Evolutionary conservation across 345 rosid genomes (phyloP).

Genomic region (Murraya koenigii): DNA sequence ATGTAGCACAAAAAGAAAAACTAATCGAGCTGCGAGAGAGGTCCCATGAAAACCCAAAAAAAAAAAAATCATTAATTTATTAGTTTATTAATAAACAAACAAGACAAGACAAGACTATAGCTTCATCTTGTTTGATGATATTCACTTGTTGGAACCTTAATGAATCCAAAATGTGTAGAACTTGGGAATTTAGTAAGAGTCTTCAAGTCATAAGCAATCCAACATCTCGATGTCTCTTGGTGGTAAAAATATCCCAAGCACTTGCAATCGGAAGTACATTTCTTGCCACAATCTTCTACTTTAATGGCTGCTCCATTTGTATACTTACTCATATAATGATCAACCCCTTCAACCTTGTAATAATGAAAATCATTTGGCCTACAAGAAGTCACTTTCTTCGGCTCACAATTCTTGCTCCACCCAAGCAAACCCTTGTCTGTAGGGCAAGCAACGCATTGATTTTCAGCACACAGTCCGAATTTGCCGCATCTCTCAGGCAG

Average conservation of each 20-base stretch:
- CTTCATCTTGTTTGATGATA: neutral
- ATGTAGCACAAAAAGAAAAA: no score
- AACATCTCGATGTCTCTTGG: conserved; percentile 40
- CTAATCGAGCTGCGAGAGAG: no score
- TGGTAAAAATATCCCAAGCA: conserved; percentile 61
- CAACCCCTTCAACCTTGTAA: conserved; percentile 47
- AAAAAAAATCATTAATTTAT: no score
- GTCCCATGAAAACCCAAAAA: no score
- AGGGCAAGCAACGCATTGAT: conserved; percentile 58
- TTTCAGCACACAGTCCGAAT: conserved; percentile 46
- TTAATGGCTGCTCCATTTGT: conserved; percentile 34
- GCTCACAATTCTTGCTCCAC: conserved; percentile 38
- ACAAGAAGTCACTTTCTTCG: conserved; percentile 30
- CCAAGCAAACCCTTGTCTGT: conserved; percentile 29
- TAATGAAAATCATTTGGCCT: conserved; percentile 26
- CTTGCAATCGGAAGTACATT: conserved; percentile 57
- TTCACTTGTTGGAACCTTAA: conserved; percentile 25
- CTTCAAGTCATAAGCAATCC: conserved; percentile 57
- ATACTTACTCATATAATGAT: conserved; percentile 49
- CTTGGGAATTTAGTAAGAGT: conserved; percentile 36
- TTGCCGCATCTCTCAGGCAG: conserved; percentile 41
- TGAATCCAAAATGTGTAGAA: conserved; percentile 35
- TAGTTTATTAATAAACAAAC: no score
- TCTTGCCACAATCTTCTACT: conserved; percentile 42
- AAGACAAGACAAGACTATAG: neutral